phyloP scores from a whole-genome alignment of 306 rosid species.

The Clitoria ternatea region DNA sequence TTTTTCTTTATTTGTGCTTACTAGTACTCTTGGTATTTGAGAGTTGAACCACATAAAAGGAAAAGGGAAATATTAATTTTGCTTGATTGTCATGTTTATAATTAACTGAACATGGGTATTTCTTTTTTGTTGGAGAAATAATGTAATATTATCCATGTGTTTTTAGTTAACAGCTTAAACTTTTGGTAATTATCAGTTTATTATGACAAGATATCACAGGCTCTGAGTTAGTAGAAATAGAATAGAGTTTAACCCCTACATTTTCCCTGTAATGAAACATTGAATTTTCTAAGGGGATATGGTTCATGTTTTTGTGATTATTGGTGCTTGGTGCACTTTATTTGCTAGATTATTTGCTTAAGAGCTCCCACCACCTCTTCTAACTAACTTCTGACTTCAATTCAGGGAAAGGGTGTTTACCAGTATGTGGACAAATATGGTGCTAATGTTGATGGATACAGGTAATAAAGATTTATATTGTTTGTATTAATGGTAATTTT shows the following conservation, averaged over 20 bases:
- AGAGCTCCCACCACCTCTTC: too few relatives aligned
- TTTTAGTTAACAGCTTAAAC: neutral
- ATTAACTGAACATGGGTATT: neutral
- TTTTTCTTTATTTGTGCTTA: neutral
- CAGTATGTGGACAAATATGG: constrained; percentile 97
- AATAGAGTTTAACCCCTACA: neutral
- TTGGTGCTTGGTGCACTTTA: too few relatives aligned
- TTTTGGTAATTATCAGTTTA: neutral
- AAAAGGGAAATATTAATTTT: neutral
- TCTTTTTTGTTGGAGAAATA: neutral
- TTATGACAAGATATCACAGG: neutral
- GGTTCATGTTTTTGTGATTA: neutral
- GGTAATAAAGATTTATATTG: constrained; percentile 40
- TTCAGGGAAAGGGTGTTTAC: constrained; percentile 99
- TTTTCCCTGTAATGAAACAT: neutral
- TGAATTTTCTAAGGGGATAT: neutral
- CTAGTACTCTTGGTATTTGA: neutral
- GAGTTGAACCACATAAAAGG: neutral
- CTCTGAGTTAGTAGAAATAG: neutral
- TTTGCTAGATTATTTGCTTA: neutral
- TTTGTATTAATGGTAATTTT: neutral
- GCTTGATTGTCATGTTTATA: neutral
- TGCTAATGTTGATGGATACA: constrained; percentile 98
- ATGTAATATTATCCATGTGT: neutral
- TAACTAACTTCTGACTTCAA: constrained; percentile 18